Percentiles rank a stretch among this genome's conserved stretches.
These are phyloP conservation scores for Triticum dicoccoides DNA, from an alignment of 176 grass and related monocot genomes.

Conservation along the genomic window DNA sequence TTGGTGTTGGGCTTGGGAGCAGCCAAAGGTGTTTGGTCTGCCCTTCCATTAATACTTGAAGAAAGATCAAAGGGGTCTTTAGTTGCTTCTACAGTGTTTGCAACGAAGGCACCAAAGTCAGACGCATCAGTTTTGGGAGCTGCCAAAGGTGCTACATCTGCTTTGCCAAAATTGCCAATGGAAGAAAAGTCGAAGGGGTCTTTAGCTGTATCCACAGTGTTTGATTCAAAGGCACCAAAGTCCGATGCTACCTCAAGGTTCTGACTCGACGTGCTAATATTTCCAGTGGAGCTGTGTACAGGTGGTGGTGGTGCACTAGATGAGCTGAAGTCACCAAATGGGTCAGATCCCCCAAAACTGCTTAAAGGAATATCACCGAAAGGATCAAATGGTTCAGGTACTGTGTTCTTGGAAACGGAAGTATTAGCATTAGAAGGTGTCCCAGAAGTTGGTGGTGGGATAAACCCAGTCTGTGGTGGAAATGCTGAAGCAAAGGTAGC, in stretches of 20 bases:
- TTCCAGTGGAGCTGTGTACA: conserved; percentile 39
- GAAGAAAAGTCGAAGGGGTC: conserved; percentile 49
- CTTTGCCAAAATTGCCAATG: conserved; percentile 26
- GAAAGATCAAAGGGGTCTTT: conserved; percentile 48
- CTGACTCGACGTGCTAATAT: conserved; percentile 31
- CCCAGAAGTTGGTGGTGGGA: conserved; percentile 57
- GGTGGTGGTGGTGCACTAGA: conserved; percentile 30
- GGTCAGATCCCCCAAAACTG: conserved; percentile 69
- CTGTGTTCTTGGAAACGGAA: conserved; percentile 31
- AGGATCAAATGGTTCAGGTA: conserved; percentile 71
- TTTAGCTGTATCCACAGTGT: conserved; percentile 27
- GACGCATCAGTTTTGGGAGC: conserved; percentile 30
- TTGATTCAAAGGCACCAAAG: conserved; percentile 55
- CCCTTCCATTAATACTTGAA: conserved; percentile 32
- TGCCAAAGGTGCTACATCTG: conserved; percentile 37
- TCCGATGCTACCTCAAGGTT: conserved; percentile 44
- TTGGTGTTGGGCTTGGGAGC: conserved; percentile 26
- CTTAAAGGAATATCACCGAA: conserved; percentile 82
- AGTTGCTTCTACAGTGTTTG: conserved; percentile 28
- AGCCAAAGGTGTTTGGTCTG: conserved; percentile 30
- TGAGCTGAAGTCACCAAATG: conserved; percentile 65
- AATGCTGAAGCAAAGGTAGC: conserved; percentile 47
- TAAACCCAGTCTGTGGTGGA: conserved; percentile 31
- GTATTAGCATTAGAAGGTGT: conserved; percentile 41
- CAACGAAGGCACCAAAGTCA: conserved; percentile 59